Evolutionary conservation across 1,284 basidiomycete genomes (phyloP).

Genomic region (Cryptococcus sp.): DNA sequence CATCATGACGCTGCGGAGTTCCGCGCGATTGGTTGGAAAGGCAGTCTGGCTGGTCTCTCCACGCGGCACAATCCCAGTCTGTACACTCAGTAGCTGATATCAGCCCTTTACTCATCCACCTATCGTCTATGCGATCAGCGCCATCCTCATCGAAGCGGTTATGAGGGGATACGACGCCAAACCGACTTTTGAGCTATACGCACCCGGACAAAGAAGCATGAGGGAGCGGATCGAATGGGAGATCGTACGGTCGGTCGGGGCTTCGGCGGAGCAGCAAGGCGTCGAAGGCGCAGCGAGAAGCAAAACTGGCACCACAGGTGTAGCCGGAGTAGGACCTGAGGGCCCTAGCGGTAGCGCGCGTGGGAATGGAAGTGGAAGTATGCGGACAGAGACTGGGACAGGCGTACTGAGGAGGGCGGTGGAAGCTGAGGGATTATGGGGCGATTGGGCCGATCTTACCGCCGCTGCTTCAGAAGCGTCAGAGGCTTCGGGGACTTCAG

Average conservation of each 20-base stretch:
- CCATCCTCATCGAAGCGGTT: slow-evolving; percentile 70
- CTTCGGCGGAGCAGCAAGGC: too few species aligned
- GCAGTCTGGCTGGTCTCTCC: too few species aligned
- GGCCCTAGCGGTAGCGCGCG: too few species aligned
- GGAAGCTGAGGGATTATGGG: slow-evolving; percentile 55
- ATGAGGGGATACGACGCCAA: slow-evolving; percentile 62
- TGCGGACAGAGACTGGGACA: slow-evolving; percentile 39
- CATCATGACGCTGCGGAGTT: neutral
- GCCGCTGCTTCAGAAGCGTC: neutral
- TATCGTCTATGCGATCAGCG: slow-evolving; percentile 52
- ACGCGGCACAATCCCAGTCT: neutral
- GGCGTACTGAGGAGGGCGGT: slow-evolving; percentile 58
- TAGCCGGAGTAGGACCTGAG: too few species aligned
- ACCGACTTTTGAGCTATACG: slow-evolving; percentile 66
- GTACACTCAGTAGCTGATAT: neutral
- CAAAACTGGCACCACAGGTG: too few species aligned
- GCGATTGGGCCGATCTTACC: slow-evolving; percentile 25
- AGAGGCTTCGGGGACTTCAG: slow-evolving; percentile 1
- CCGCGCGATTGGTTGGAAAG: neutral
- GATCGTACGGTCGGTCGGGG: slow-evolving; percentile 51
- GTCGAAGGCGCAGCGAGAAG: too few species aligned
- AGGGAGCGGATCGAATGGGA: slow-evolving; percentile 64
- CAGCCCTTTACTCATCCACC: neutral
- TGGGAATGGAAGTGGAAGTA: too few species aligned
- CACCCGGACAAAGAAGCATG: slow-evolving; percentile 61